Base-by-base conservation (phyloP, 78 protist species). In the Protostelium mycophagum region DNA sequence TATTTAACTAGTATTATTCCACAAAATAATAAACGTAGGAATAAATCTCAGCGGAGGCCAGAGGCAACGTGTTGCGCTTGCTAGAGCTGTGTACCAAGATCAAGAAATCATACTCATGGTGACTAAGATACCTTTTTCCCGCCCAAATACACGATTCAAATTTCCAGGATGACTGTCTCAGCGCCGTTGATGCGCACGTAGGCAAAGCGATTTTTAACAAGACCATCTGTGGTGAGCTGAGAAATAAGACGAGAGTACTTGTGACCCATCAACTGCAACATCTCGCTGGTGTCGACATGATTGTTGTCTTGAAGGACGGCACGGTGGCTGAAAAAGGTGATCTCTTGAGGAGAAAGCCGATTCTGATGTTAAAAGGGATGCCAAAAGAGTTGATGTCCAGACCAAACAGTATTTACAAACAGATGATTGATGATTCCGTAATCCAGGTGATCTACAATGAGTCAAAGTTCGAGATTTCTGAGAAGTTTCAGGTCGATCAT, bases 21-120 rank as follows among this genome's bases (percentile, higher is more conserved):
- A n/a, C n/a, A n/a, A n/a, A n/a, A n/a, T n/a, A n/a, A n/a, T n/a
- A n/a, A n/a, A n/a, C n/a, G n/a, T n/a, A n/a, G n/a, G n/a, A n/a
- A 91, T 93, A 89, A 34, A 98, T 97, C 36, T 98, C 94, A 29
- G 92, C 0, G 99, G 99, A 39, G 99, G 99, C 37, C 99, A 98
- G 94, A 97, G 98, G 93, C 97, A 92, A 85, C 93, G 99, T 34
- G 95, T 99, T 29, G 83, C 96, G 35, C 89, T 99, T 25, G 99
- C 99, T 1, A 92, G 96, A 1, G 97, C 97, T 28, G 93, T 96
- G 39, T 94, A 96, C 93, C 84, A 38, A 28, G 88, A 96, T 34
- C 86, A 90, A 35, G 98, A 97, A 85, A 37, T 97, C 63, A 92
- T 63, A 85, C 88, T 98, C 29, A 84, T 97, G 1, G 73, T 51